These are phyloP conservation scores for Stephanodiscus minutulus DNA, from an alignment of 108 stramenopile species.

Conservation along the genomic window DNA sequence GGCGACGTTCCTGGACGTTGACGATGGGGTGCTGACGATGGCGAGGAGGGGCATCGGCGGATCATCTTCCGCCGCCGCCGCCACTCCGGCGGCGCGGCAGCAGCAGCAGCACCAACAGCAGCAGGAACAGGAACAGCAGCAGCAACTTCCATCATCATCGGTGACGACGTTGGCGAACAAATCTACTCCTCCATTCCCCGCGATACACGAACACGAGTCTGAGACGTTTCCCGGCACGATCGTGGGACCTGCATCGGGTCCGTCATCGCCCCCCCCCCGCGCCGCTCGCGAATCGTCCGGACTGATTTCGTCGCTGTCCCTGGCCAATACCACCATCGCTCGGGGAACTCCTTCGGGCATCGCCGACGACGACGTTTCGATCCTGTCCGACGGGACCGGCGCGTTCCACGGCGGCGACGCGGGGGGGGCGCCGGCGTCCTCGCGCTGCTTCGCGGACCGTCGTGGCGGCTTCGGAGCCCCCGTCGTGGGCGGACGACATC, in stretches of 20 bases:
- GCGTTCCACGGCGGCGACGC: not conserved
- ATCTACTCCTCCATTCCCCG: not conserved
- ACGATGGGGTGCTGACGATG: conserved; percentile 11
- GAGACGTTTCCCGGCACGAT: conserved; percentile 2
- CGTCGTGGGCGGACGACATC: not conserved
- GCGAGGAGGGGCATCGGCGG: conserved; percentile 2
- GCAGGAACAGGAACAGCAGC: not conserved
- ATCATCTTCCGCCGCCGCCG: not conserved
- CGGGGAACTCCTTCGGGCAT: conserved; percentile 23
- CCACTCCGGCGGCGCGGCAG: not conserved
- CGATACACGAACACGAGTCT: conserved; percentile 21
- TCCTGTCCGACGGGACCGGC: conserved; percentile 36
- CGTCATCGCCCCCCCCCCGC: not conserved
- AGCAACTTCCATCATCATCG: not conserved
- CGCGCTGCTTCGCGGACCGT: not conserved
- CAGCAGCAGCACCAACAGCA: not conserved
- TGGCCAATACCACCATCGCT: conserved; percentile 8
- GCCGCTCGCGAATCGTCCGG: not conserved
- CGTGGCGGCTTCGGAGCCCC: not conserved
- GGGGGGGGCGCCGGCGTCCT: not conserved
- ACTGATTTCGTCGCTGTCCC: conserved; percentile 1
- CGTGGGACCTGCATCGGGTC: not conserved
- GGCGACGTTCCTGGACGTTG: conserved; percentile 46
- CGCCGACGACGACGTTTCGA: conserved; percentile 38
- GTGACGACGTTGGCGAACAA: no score